These are phyloP conservation scores for Mycena olivaceomarginata DNA, from an alignment of 768 basidiomycete genomes.

Conservation along the genomic window DNA sequence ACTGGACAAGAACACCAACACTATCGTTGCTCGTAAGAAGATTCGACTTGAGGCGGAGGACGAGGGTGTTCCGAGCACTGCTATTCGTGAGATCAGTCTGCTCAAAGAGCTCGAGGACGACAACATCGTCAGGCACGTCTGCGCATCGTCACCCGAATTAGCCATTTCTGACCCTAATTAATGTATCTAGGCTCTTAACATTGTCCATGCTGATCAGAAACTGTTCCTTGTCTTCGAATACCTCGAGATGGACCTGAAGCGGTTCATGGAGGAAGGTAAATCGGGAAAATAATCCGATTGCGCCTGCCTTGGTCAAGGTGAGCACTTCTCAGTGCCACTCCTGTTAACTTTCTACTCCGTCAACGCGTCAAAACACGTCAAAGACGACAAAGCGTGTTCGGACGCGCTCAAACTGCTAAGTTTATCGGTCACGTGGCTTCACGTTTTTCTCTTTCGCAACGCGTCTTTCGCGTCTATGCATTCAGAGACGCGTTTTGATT, in stretches of 20 bases:
- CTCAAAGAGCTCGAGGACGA: conserved; percentile 98
- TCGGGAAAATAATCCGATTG: conserved; percentile 82
- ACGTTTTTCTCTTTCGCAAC: conserved; percentile 25
- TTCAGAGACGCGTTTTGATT: conserved; percentile 50
- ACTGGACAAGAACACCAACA: conserved; percentile 83
- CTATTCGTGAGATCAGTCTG: conserved; percentile 98
- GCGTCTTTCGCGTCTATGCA: conserved; percentile 43
- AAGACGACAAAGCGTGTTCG: conserved; percentile 18
- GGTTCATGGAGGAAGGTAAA: conserved; percentile 96
- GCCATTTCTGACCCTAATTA: neutral
- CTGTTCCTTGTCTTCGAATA: conserved; percentile 99
- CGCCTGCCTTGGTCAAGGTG: conserved; percentile 88
- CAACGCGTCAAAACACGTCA: conserved; percentile 34
- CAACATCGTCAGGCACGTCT: conserved; percentile 91
- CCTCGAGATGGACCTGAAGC: conserved; percentile 96
- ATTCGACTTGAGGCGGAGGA: conserved; percentile 98
- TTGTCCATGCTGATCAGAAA: conserved; percentile 97
- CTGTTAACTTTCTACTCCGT: conserved; percentile 19
- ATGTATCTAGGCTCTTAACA: conserved; percentile 84
- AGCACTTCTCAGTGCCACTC: conserved; percentile 49
- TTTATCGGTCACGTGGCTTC: conserved; percentile 39
- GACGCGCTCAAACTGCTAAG: conserved; percentile 21
- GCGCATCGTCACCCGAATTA: conserved; percentile 18
- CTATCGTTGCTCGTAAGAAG: conserved; percentile 98
- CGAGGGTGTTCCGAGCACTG: conserved; percentile 98